Evolutionary conservation across 225 moss, liverwort and hornwort genomes (phyloP), one percentile per base, ranked within the genome.

Genomic region (Takakia lepidozioides): DNA sequence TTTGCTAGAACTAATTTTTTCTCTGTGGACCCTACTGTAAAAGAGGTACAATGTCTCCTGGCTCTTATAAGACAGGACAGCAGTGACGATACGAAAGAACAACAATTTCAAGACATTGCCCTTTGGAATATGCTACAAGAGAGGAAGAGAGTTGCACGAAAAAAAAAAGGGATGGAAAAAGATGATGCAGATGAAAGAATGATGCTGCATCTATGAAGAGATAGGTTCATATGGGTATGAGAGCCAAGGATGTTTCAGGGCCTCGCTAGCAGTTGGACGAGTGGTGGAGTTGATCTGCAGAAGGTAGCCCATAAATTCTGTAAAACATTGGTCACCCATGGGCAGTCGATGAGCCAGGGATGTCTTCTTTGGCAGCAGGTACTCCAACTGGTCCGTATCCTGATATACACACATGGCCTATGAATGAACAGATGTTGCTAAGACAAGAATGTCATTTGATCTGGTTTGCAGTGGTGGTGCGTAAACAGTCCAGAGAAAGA

Each of bases 291-390:
- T 83, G 60, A 81, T 73, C 49, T 90, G 70, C 27, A 91, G 73
- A 61, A 91, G 72, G 47, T 67, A 81, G 15, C 66, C 86, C 51
- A 91, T 86, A 56, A 98, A 98, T 38, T 98, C 87, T 36, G 90
- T 80, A 51, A 91, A 98, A 36, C 90, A 90, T 70, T 87, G 81
- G 66, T 98, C 95, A 30, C 95, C 95, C 95, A 98, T 98, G 43
- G 90, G 95, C 19, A 98, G 70, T 15, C 95, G 84, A 60, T 85
- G 90, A 23, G 78, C 38, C 30, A 91, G 71, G 19, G 91, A 91
- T 39, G 91, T 91, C 64, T 91, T 91, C 78, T 91, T 91, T 4
- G 91, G 91, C 48, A 76, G 19, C 52, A 91, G 54, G 70, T 81
- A 86, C 61, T 91, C 91, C 57, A 86, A 63, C 58, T 83, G 91